These are phyloP conservation scores for Botryosphaeria dothidea DNA, from an alignment of 2,329 filamentous ascomycete genomes.

Conservation along the genomic window DNA sequence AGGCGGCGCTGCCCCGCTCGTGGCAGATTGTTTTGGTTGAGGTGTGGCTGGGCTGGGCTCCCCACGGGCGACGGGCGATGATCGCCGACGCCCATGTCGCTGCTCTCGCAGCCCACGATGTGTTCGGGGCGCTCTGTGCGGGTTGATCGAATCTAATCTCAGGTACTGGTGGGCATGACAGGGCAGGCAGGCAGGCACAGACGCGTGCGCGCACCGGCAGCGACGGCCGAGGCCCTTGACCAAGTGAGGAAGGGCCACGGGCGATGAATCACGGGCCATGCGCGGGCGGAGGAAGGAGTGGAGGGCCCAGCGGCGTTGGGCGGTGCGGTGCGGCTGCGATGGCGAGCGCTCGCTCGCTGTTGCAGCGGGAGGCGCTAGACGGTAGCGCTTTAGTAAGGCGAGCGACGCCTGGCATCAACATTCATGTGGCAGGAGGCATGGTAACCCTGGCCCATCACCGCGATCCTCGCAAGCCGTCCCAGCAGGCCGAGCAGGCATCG, in stretches of 20 bases:
- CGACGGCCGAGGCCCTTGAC: slow-evolving; percentile 1
- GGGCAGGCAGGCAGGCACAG: slow-evolving; percentile 3
- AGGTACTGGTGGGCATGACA: background rate
- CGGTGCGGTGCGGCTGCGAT: background rate
- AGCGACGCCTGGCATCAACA: background rate
- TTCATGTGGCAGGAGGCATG: background rate
- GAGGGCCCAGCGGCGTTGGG: background rate
- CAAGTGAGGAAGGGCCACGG: background rate
- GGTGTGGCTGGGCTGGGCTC: slow-evolving; percentile 16
- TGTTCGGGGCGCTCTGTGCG: slow-evolving; percentile 12
- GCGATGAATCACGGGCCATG: background rate
- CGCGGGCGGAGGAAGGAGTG: background rate
- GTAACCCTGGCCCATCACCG: slow-evolving; percentile 5
- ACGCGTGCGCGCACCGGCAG: slow-evolving; percentile 3
- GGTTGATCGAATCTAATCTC: slow-evolving; percentile 17
- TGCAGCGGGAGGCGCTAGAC: background rate
- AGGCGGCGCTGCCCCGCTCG: slow-evolving; percentile 3
- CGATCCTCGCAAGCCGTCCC: slow-evolving; percentile 6
- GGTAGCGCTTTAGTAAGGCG: slow-evolving; percentile 10
- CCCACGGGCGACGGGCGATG: slow-evolving; percentile 6
- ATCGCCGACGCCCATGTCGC: slow-evolving; percentile 16
- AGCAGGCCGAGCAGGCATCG: slow-evolving; percentile 2
- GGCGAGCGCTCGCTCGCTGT: background rate
- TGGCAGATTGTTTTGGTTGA: background rate
- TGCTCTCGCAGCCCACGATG: background rate